Base-by-base conservation (phyloP, 805 yeast species). In the Spathaspora hagerdaliae region DNA sequence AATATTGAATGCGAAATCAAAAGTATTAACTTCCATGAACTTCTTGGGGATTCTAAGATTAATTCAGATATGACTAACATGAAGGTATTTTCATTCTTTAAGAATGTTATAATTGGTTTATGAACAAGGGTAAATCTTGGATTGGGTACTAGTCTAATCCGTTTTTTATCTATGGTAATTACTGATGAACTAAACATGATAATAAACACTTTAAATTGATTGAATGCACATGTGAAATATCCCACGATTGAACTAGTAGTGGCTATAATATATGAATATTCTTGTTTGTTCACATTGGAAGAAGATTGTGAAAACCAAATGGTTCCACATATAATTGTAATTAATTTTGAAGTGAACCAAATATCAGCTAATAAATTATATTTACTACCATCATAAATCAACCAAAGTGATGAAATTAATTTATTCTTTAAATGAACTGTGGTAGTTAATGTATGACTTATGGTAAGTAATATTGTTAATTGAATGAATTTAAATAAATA, bases 1-100 rank as follows among this genome's bases (percentile, higher is more conserved):
- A 42, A 27, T 4, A 38, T 14, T n/a, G 46, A 34, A 41, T 46
- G 49, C 7, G 39, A 11, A 10, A 38, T 31, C n/a, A 46, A 39
- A 1, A 39, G 27, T 10, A 35, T 12, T 7, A 32, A 7, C 29
- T 46, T 46, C 6, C 10, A 36, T 10, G 10, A 11, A 19, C 37
- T 42, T 33, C n/a, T 14, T 11, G n/a, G 14, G 9, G 49, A 43
- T 29, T 43, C 42, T 3, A 42, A 12, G 12, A 43, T 34, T 27
- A 46, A 40, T 11, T 36, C 42, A 8, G 41, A 10, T 7, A 34
- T 27, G 7, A 46, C 26, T 12, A 46, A 29, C 46, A 46, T 41
- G 13, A 27, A 41, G n/a, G 49, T 46, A 31, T 26, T 35, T 32
- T 46, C 46, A 27, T 27, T 12, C 14, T 31, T 31, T 13, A 42